Base-by-base conservation (phyloP, 345 rosid genomes). In the Salix purpurea region DNA sequence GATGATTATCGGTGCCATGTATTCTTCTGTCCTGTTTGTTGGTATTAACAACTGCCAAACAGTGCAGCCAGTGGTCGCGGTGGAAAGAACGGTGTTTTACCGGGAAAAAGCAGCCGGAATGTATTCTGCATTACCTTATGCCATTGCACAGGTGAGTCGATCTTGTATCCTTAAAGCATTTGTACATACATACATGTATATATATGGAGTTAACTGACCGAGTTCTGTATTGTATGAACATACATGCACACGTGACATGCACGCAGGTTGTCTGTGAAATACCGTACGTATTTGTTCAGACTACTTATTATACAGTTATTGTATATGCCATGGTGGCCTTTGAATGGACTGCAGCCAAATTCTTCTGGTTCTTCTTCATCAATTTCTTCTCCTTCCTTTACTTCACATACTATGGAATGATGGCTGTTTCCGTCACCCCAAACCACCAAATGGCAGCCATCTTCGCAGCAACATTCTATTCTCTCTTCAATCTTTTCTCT, bases 351-450 rank as follows among this genome's bases (percentile, higher is more conserved):
- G 79, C 74, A 5, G 87, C 76, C n/a, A 95, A 95, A 78, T 90
- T 91, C 87, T 85, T 87, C 75, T 90, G 99, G 91, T 93, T 96
- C 84, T 96, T 81, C 88, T 91, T 89, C 62, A 78, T 93, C 78
- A 82, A 88, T 61, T 96, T 96, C 84, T 89, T 91, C 85, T 88
- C 98, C 48, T 93, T 93, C 87, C 93, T 95, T 48, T 87, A 93
- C 97, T 95, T 86, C 90, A 91, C 98, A 61, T 96, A 91, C 88
- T 96, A 96, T 4, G 98, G 97, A 65, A 90, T 93, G 99, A 93
- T 96, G 99, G 81, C 96, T 0, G 96, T 91, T 69, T 79, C 99
- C n/a, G 40, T 96, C 66, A 91, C 91, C 0, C 99, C 98, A 26
- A 93, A 93, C 83, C 92, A 87, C 65, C 94, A 95, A 85, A 86